These are phyloP conservation scores for Nidula microcarpa DNA, from an alignment of 768 basidiomycete genomes.

Conservation along the genomic window DNA sequence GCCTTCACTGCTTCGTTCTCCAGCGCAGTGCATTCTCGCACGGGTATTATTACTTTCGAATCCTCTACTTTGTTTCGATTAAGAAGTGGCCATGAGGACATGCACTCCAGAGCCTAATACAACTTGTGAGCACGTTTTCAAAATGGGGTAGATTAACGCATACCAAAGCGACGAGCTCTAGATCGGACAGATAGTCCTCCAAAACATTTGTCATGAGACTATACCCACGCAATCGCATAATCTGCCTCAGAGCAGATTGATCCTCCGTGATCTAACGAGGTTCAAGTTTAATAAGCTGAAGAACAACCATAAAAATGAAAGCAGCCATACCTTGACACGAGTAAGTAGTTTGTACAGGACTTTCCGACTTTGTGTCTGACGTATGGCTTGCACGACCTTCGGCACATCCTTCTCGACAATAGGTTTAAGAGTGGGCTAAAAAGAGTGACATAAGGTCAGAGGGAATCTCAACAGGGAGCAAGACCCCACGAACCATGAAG, in stretches of 20 bases:
- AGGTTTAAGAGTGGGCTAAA: conserved; percentile 65
- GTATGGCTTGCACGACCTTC: conserved; percentile 87
- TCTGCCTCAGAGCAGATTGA: conserved; percentile 67
- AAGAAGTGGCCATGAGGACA: conserved; percentile 77
- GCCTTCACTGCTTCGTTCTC: conserved; percentile 54
- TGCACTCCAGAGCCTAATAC: conserved; percentile 60
- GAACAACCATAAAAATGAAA: conserved; percentile 3
- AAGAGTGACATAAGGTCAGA: not conserved
- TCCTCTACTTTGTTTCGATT: conserved; percentile 92
- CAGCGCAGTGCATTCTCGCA: conserved; percentile 49
- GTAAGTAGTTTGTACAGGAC: conserved; percentile 81
- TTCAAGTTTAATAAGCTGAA: not conserved
- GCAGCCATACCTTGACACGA: conserved; percentile 65
- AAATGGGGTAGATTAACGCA: conserved; percentile 18
- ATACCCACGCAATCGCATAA: conserved; percentile 92
- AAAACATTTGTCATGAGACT: conserved; percentile 88
- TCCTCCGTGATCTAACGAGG: conserved; percentile 77
- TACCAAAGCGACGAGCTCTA: conserved; percentile 70
- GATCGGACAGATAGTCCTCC: conserved; percentile 68
- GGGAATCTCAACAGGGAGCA: too few species aligned
- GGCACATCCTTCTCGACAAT: conserved; percentile 79
- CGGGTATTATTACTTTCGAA: conserved; percentile 57
- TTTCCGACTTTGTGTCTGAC: conserved; percentile 81
- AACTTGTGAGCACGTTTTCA: not conserved
- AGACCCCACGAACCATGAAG: conserved; percentile 58